Percentiles rank a stretch among this genome's conserved stretches.
phyloP scores from a whole-genome alignment of 78 protist species.

The Diacronema lutheri region DNA sequence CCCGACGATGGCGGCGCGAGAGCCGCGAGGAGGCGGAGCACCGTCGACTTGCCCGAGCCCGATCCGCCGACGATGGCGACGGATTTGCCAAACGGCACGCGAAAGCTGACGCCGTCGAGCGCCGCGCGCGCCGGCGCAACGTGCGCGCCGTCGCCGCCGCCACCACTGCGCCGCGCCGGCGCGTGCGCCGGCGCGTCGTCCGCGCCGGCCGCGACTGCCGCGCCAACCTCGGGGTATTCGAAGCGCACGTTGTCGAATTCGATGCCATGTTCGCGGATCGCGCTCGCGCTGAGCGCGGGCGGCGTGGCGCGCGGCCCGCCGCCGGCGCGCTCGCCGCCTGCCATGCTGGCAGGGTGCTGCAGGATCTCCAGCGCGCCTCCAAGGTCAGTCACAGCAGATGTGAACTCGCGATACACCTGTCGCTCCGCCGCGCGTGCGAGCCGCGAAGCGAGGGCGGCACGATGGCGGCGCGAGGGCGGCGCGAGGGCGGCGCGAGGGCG shows the following conservation, averaged over 20 bases:
- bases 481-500: no score
- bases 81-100: background rate
- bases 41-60: slow-evolving; percentile 10
- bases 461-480: no score
- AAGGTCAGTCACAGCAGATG: background rate
- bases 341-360: background rate
- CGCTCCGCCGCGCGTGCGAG: no score
- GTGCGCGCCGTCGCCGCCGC: no score
- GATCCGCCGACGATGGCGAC: background rate
- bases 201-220: background rate
- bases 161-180: no score
- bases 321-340: background rate
- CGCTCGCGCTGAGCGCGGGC: background rate
- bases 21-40: background rate
- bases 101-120: background rate
- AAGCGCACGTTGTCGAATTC: background rate
- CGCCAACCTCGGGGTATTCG: background rate
- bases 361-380: background rate
- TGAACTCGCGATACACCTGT: background rate
- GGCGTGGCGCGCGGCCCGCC: background rate
- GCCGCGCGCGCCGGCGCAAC: no score
- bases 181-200: no score
- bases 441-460: no score
- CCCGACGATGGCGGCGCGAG: background rate
- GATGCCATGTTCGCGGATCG: background rate